Conservation (phyloP, 257 asterid genomes). For the Voacanga thouarsii region DNA sequence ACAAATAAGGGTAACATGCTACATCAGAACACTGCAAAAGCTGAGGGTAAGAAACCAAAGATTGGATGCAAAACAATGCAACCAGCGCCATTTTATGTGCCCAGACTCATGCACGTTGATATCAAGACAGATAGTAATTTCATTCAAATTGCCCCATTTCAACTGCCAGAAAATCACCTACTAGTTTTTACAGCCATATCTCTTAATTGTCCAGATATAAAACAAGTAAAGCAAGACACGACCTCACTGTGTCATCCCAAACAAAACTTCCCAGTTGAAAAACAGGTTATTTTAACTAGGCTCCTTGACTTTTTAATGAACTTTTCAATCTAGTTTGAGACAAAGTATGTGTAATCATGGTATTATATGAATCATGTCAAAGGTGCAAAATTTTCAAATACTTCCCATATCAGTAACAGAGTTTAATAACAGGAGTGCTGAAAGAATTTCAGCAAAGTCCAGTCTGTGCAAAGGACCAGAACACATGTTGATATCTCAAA, state of each 20-base stretch:
- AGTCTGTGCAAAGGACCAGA: not conserved
- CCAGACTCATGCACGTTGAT: not conserved
- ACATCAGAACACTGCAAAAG: conserved; percentile 1
- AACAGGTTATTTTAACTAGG: not conserved
- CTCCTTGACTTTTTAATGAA: not conserved
- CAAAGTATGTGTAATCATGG: not conserved
- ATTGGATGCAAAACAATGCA: not conserved
- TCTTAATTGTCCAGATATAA: not conserved
- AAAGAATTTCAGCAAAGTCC: not conserved
- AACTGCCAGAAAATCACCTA: not conserved
- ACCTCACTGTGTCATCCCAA: not conserved
- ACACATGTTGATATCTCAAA: not conserved
- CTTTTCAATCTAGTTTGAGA: not conserved
- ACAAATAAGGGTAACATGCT: conserved; percentile 14
- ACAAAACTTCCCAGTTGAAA: not conserved
- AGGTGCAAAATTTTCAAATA: not conserved
- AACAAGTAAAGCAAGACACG: not conserved
- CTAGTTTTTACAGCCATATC: not conserved
- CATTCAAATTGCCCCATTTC: not conserved
- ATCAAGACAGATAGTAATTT: not conserved
- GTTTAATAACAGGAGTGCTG: not conserved
- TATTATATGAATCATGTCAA: not conserved
- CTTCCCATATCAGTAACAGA: not conserved
- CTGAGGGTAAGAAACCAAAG: not conserved
- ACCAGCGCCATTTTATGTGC: not conserved